phyloP scores from a whole-genome alignment of 2,329 filamentous ascomycete species.

The Aureobasidium vineae region DNA sequence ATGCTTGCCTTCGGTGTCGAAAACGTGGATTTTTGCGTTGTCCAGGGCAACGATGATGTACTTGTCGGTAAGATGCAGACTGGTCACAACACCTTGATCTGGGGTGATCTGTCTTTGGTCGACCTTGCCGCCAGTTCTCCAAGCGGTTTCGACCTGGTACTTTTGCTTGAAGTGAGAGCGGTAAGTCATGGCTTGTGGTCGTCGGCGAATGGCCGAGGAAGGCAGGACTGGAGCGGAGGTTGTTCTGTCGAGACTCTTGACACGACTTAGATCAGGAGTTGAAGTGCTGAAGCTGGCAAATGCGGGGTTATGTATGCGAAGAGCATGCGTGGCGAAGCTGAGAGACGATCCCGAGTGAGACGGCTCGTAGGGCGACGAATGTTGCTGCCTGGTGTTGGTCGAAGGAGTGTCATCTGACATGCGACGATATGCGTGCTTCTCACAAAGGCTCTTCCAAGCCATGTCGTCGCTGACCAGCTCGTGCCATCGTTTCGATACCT shows the following conservation, averaged over 20 bases:
- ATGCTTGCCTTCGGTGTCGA: conserved; percentile 84
- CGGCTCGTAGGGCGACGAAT: conserved; percentile 31
- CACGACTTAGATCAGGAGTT: conserved; percentile 49
- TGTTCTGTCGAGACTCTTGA: conserved; percentile 57
- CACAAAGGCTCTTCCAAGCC: conserved; percentile 96
- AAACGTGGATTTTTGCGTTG: conserved; percentile 98
- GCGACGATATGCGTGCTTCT: conserved; percentile 84
- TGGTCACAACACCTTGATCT: conserved; percentile 95
- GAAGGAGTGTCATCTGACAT: conserved; percentile 45
- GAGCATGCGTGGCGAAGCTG: conserved; percentile 16
- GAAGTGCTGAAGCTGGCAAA: conserved; percentile 41
- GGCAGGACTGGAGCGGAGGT: conserved; percentile 31
- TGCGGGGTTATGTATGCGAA: conserved; percentile 29
- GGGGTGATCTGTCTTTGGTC: conserved; percentile 87
- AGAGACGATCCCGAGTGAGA: conserved; percentile 26
- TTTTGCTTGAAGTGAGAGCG: conserved; percentile 97
- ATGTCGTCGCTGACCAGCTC: conserved; percentile 94
- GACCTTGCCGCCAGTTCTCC: conserved; percentile 86
- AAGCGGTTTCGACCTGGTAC: conserved; percentile 95
- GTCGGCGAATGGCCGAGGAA: conserved; percentile 43
- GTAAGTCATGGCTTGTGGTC: conserved; percentile 73
- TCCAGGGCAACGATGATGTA: conserved; percentile 98
- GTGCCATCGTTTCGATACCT: conserved; percentile 93
- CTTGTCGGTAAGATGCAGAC: conserved; percentile 86
- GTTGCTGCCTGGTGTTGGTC: conserved; percentile 22